A percentile compares a stretch with the other conserved stretches of the same genome.
Evolutionary conservation across 192 early-diverging fungal genomes (phyloP).

Genomic region (Phycomyces nitens): DNA sequence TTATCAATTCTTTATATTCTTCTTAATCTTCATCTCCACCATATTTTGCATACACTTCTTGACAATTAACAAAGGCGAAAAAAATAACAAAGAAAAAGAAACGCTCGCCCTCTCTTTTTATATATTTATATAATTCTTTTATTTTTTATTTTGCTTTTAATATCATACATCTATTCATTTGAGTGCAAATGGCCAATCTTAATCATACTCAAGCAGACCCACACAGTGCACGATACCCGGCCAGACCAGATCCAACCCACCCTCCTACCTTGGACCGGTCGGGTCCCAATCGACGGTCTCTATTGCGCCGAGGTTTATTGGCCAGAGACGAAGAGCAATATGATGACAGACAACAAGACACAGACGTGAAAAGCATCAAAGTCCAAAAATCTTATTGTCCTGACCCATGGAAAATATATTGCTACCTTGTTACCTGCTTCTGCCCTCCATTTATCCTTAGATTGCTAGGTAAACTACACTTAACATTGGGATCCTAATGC

Average conservation of each 20-base stretch:
- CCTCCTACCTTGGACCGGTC: neutral
- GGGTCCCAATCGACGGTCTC: constrained; percentile 5
- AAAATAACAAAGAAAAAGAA: too few species aligned
- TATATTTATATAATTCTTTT: too few species aligned
- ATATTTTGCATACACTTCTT: too few species aligned
- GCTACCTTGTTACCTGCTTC: constrained; percentile 48
- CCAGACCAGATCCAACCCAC: neutral
- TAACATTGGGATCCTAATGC: neutral
- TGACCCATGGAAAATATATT: constrained; percentile 44
- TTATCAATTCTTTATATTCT: too few species aligned
- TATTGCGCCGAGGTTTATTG: constrained; percentile 19
- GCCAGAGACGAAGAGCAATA: constrained; percentile 20
- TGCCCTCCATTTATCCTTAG: constrained; percentile 42
- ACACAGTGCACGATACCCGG: neutral
- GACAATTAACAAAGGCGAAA: too few species aligned
- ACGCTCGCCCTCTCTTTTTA: too few species aligned
- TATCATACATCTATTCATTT: too few species aligned
- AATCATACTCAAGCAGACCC: too few species aligned
- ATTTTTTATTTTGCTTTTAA: too few species aligned
- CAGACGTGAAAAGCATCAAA: constrained; percentile 12
- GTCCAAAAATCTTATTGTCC: constrained; percentile 19
- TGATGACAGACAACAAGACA: constrained; percentile 2
- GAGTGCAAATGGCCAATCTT: too few species aligned
- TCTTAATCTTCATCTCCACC: too few species aligned
- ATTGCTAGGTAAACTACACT: constrained; percentile 30